Evolutionary conservation across 306 rosid genomes (phyloP), one percentile per base, ranked within the genome.

Genomic region (Fragaria nilgerrensis): DNA sequence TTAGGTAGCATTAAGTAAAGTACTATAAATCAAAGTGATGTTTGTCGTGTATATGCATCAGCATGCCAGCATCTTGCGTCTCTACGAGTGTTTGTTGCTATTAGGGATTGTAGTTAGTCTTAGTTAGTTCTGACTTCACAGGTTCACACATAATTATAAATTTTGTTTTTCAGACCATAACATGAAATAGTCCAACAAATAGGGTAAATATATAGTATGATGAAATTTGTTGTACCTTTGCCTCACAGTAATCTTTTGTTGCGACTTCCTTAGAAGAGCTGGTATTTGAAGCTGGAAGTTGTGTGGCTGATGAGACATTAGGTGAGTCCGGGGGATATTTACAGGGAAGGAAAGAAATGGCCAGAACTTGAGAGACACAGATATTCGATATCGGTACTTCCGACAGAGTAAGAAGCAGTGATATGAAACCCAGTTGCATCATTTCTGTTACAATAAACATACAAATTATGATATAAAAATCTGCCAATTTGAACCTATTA

Each of bases 401-500:
- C 64, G 82, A 79, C 68, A 87, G 73, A 66, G 88, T 73, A 2
- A 91, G 87, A 73, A 91, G 87, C 77, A 89, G 70, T 17, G 96
- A 90, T 20, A 89, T 6, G 67, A 89, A 83, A 39, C 93, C 93
- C 74, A 87, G 66, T 77, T 87, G 84, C 87, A 89, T 85, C 90
- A 89, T 87, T 76, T 82, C 93, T 85, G 67, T 76, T 70, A 41
- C 20, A 55, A 55, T 59, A 59, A 59, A 13, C 34, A 25, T 59
- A 13, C 15, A 29, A 4, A 1, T 62, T 7, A 2, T 29, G 41
- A 14, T 34, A 62, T 13, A 62, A 29, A 5, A 32, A 12, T 9
- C 6, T 13, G 37, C 25, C 12, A n/a, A 8, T 56, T 7, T 29
- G 10, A 27, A 56, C 63, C 11, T 56, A 56, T 22, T 22, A 56